A percentile compares a stretch with the other conserved stretches of the same genome.
phyloP scores from a whole-genome alignment of 257 asterid species.

The Solanum chmielewskii region DNA sequence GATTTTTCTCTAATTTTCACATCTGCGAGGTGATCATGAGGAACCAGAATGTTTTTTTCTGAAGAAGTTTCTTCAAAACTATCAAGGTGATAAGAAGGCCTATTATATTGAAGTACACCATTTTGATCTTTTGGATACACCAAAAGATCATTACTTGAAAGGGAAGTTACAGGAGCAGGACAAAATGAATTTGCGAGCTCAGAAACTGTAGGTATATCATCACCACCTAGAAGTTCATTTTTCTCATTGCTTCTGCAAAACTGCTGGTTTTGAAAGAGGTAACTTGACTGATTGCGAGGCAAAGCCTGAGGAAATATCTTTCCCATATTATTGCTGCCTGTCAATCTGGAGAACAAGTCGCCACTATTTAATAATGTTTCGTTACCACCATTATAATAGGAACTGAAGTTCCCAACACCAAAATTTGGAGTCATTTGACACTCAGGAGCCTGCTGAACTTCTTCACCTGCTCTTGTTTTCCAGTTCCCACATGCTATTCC shows the following conservation, averaged over 20 bases:
- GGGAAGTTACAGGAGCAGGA: slow-evolving; percentile 9
- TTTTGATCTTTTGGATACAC: slow-evolving; percentile 22
- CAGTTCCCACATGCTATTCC: slow-evolving; percentile 9
- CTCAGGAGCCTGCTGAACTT: slow-evolving; percentile 1
- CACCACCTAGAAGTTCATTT: slow-evolving; percentile 12
- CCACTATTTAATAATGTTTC: slow-evolving; percentile 8
- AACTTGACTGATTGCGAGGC: background rate
- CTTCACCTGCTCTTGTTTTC: slow-evolving; percentile 8
- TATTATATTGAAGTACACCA: slow-evolving; percentile 19
- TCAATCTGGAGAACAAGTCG: background rate
- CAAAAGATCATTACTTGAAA: slow-evolving; percentile 13
- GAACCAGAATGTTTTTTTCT: slow-evolving; percentile 11
- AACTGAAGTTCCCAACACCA: slow-evolving; percentile 1
- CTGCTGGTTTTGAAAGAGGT: slow-evolving; percentile 8
- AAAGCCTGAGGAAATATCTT: slow-evolving; percentile 4
- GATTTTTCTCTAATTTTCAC: slow-evolving; percentile 15
- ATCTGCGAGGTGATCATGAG: slow-evolving; percentile 11
- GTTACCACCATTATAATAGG: slow-evolving; percentile 7
- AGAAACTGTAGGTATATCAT: background rate
- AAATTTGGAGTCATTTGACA: background rate
- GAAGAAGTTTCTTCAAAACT: slow-evolving; percentile 9
- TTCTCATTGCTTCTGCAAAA: slow-evolving; percentile 3
- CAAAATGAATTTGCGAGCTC: slow-evolving; percentile 17
- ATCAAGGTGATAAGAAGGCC: slow-evolving; percentile 12
- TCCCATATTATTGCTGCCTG: background rate